Percentiles rank a stretch among this genome's conserved stretches.
Conservation (phyloP, 352 stramenopile genomes). For the Globisporangium okanoganense region DNA sequence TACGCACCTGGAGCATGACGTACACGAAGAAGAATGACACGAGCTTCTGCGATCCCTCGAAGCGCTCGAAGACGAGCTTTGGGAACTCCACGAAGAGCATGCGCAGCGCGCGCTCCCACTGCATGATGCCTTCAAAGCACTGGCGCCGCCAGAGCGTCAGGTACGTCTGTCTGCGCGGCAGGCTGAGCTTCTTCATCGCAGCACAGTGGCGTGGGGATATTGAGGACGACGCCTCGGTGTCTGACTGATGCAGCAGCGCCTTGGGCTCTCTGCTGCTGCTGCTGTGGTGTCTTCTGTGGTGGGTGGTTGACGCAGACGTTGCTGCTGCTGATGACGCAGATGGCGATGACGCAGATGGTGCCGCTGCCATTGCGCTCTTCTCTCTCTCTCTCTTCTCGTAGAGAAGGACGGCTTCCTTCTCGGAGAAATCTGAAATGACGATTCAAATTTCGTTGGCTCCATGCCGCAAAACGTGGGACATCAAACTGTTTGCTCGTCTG, state of each 20-base stretch:
- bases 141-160: slow-evolving; percentile 41
- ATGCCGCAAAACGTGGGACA: slow-evolving; percentile 1
- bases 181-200: slow-evolving; percentile 7
- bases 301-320: not conserved
- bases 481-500: no score
- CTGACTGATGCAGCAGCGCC: not conserved
- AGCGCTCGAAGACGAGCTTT: slow-evolving; percentile 41
- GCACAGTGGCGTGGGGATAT: not conserved
- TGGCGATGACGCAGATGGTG: not conserved
- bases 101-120: slow-evolving; percentile 57
- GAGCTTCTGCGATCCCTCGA: slow-evolving; percentile 49
- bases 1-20: slow-evolving; percentile 60
- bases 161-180: slow-evolving; percentile 8
- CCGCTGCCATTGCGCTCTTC: slow-evolving; percentile 1
- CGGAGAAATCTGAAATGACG: slow-evolving; percentile 6
- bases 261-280: not conserved
- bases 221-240: not conserved
- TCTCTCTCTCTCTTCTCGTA: not conserved
- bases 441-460: slow-evolving; percentile 2
- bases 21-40: slow-evolving; percentile 84
- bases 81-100: slow-evolving; percentile 56
- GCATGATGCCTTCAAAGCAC: slow-evolving; percentile 66
- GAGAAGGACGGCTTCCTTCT: no score
- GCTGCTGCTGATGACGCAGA: not conserved
- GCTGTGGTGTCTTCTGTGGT: not conserved